Percentiles rank a stretch among this genome's conserved stretches.
These are phyloP conservation scores for Aspergillus unguis DNA, from an alignment of 2,329 filamentous ascomycete genomes.

Conservation along the genomic window DNA sequence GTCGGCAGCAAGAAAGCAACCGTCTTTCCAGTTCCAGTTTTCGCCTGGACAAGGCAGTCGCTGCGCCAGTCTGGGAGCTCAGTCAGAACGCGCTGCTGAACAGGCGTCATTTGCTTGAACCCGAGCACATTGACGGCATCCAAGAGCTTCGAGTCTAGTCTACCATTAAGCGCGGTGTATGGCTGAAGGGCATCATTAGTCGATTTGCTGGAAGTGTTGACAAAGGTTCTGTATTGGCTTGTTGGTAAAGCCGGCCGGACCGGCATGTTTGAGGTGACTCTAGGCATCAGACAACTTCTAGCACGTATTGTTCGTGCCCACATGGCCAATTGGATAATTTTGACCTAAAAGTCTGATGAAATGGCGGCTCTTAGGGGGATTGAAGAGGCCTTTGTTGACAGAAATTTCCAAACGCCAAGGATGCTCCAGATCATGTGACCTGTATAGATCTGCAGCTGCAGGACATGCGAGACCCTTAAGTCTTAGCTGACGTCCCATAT, in stretches of 20 bases:
- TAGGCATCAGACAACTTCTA: no score
- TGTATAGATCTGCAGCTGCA: not conserved
- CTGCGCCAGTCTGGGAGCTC: slow-evolving; percentile 49
- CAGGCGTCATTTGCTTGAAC: slow-evolving; percentile 49
- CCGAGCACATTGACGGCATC: slow-evolving; percentile 32
- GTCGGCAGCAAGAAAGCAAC: slow-evolving; percentile 49
- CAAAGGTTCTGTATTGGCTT: not conserved
- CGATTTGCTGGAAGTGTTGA: not conserved
- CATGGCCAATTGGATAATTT: no score
- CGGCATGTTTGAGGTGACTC: no score
- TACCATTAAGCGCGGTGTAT: slow-evolving; percentile 33
- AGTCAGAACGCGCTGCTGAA: slow-evolving; percentile 53
- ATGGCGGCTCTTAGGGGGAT: no score
- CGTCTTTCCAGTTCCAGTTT: slow-evolving; percentile 52
- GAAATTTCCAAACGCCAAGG: no score
- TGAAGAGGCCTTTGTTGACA: no score
- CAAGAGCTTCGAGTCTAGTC: slow-evolving; percentile 33
- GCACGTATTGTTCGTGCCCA: no score
- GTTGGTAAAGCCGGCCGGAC: no score
- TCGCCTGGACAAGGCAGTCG: slow-evolving; percentile 55
- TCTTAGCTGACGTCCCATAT: not conserved
- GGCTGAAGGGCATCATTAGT: slow-evolving; percentile 24
- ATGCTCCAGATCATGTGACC: not conserved
- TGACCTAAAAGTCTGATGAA: no score
- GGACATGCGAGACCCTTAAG: not conserved